These are phyloP conservation scores for Chlorella sp. DNA, from an alignment of 139 green algal species.

Conservation along the genomic window DNA sequence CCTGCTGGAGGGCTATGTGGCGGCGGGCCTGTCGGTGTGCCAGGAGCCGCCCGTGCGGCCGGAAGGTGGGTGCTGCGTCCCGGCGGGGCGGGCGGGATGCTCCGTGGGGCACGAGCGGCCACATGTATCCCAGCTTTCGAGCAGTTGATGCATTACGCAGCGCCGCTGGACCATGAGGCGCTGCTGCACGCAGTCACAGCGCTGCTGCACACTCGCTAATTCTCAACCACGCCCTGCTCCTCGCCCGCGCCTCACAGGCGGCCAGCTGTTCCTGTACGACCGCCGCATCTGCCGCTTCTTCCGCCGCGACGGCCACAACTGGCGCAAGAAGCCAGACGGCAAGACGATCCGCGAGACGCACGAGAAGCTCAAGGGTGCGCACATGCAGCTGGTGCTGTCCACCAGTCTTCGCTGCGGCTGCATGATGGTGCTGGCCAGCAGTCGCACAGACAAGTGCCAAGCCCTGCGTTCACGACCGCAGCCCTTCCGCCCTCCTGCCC, in stretches of 20 bases:
- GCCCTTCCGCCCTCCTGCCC: neutral
- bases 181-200: no score
- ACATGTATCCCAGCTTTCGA: neutral
- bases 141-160: no score
- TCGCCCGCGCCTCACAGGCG: conserved; percentile 52
- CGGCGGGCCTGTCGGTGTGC: conserved; percentile 16
- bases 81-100: neutral
- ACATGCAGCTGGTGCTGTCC: neutral
- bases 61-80: conserved; percentile 26
- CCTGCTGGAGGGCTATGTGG: conserved; percentile 30
- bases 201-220: neutral
- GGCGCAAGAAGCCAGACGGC: conserved; percentile 80
- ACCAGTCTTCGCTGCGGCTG: neutral
- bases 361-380: conserved; percentile 79
- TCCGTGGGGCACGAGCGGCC: no score
- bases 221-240: neutral
- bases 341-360: conserved; percentile 82
- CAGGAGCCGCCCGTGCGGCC: conserved; percentile 33
- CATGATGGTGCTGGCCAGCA: neutral
- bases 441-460: neutral
- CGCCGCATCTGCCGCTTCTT: conserved; percentile 68
- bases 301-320: conserved; percentile 76
- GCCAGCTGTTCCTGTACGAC: conserved; percentile 74
- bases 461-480: neutral
- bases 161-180: no score